These are phyloP conservation scores for Patellifolia procumbens DNA, from an alignment of 179 eudicot genomes.

Conservation along the genomic window DNA sequence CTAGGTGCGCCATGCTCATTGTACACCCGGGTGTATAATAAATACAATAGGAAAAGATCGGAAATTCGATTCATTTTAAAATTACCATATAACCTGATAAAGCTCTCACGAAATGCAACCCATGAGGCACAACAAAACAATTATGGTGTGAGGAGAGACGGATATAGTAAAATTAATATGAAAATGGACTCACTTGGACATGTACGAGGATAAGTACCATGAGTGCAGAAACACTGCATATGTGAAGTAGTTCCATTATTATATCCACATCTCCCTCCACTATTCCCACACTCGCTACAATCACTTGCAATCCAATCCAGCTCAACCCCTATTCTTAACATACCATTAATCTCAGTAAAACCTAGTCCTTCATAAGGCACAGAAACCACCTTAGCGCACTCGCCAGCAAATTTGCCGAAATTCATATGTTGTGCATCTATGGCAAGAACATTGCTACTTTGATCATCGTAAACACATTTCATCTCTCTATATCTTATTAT, in stretches of 20 bases:
- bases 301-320: constrained; percentile 33
- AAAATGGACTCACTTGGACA: constrained; percentile 25
- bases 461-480: not conserved
- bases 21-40: no score
- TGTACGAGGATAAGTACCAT: constrained; percentile 27
- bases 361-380: constrained; percentile 17
- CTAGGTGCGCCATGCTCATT: no score
- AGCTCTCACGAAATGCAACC: not conserved
- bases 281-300: constrained; percentile 30
- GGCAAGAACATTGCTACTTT: not conserved
- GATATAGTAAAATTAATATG: not conserved
- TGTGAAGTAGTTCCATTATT: constrained; percentile 18
- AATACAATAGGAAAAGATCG: no score
- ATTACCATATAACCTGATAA: not conserved
- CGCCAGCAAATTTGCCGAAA: not conserved
- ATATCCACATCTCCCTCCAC: constrained; percentile 43
- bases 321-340: constrained; percentile 34
- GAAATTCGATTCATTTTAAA: no score
- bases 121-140: not conserved
- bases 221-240: constrained; percentile 34
- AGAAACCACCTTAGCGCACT: constrained; percentile 19
- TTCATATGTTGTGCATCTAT: constrained; percentile 19
- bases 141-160: not conserved
- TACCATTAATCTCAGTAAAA: not conserved
- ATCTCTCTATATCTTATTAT: not conserved